phyloP scores from a whole-genome alignment of 2,329 filamentous ascomycete species.

The Xylariaceae sp. region DNA sequence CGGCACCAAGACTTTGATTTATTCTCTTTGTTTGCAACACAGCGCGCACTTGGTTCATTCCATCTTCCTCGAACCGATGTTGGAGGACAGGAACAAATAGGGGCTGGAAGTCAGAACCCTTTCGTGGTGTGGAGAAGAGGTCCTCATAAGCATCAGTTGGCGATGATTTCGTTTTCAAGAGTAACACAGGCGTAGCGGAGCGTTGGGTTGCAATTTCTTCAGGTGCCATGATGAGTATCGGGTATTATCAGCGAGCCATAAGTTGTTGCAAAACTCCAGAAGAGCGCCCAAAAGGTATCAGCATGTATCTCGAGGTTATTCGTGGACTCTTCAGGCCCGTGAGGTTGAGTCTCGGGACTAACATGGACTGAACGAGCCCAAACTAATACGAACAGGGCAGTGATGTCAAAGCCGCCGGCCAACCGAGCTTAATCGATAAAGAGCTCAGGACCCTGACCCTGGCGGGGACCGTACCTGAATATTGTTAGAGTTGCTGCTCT shows the following conservation, averaged over 20 bases:
- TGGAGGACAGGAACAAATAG: constrained; percentile 73
- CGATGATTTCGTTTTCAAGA: constrained; percentile 73
- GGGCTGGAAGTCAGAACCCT: constrained; percentile 52
- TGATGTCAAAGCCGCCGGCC: constrained; percentile 12
- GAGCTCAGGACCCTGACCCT: not conserved
- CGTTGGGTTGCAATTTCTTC: constrained; percentile 1
- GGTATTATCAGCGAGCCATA: no score
- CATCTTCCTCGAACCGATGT: constrained; percentile 61
- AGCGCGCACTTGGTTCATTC: constrained; percentile 49
- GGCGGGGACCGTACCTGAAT: not conserved
- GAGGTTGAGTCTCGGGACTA: no score
- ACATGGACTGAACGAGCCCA: not conserved
- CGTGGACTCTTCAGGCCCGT: no score
- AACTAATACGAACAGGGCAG: not conserved
- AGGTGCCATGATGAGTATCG: constrained; percentile 13
- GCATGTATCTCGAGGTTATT: no score
- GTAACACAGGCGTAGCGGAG: constrained; percentile 52
- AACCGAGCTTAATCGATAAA: constrained; percentile 35
- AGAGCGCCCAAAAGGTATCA: no score
- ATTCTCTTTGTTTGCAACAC: constrained; percentile 46
- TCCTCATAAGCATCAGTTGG: constrained; percentile 71
- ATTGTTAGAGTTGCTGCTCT: no score
- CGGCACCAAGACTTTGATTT: constrained; percentile 30
- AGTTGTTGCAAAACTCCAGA: no score
- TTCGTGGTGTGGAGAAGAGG: constrained; percentile 49